Base-by-base conservation (phyloP, 164 flowering plant genomes). In the Cinnamomum chago region DNA sequence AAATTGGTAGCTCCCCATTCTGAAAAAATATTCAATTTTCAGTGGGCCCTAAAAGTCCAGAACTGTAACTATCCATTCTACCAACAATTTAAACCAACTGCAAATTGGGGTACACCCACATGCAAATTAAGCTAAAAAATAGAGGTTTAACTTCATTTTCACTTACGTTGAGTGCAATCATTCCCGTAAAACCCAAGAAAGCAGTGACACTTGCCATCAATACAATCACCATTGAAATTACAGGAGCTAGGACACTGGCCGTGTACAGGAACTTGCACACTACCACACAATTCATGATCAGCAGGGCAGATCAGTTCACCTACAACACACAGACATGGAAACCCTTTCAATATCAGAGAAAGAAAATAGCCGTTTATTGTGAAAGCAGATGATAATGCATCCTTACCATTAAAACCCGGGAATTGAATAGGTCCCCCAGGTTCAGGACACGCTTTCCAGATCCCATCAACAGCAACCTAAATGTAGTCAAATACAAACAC, bases 381-480 rank as follows among this genome's bases (percentile, higher is more conserved):
- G 14, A 50, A 70, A 50, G n/a, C 62, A 20, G 64, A n/a, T 55
- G 60, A 11, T 75, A 70, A 11, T 40, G 35, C 52, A 72, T 3
- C 28, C 2, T 71, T 85, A 92, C 97, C 99, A 83, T 95, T 95
- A 74, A 95, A 95, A 15, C 99, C 93, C 58, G 90, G 87, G 74
- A 90, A 95, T 72, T 88, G 92, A 75, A 92, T 68, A 15, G 93
- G 88, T 58, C 99, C 97, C 75, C 99, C 99, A 81, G 85, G 82
- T 79, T 85, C 85, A 72, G 98, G 94, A 77, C 99, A 96, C 5
- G 76, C 85, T 89, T 88, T 94, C 99, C 99, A 96, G 40, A 87
- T 77, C 68, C 99, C 98, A 85, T 94, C 99, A 40, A 96, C 97
- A 78, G 98, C 95, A 82, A 96, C 92, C 99, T 96, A 80, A 50